Conservation (phyloP, 371 early-diverging fungal species). For the Nematocida sp. region DNA sequence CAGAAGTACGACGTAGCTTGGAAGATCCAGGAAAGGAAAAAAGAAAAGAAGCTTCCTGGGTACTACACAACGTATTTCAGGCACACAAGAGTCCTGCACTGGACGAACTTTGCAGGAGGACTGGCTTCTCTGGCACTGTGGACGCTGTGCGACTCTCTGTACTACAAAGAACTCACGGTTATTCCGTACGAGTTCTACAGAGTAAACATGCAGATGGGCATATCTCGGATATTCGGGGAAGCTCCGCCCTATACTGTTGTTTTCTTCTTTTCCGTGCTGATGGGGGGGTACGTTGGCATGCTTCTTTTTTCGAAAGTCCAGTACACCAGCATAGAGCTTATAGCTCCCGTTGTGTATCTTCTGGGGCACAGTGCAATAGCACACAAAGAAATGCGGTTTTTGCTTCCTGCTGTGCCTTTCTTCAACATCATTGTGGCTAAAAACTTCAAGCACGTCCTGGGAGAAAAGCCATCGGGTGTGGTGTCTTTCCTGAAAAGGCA, state of each 20-base stretch:
- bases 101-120: neutral
- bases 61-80: neutral
- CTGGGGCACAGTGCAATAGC: slow-evolving; percentile 69
- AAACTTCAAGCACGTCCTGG: slow-evolving; percentile 22
- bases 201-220: slow-evolving; percentile 11
- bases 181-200: slow-evolving; percentile 12
- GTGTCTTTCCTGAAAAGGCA: neutral
- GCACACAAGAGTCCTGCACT: slow-evolving; percentile 3
- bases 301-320: neutral
- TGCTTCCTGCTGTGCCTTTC: slow-evolving; percentile 75
- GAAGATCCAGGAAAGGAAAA: neutral
- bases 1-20: neutral
- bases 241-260: neutral
- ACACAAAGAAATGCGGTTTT: slow-evolving; percentile 92
- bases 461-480: neutral
- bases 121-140: neutral
- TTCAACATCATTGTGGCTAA: slow-evolving; percentile 72
- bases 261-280: slow-evolving; percentile 16
- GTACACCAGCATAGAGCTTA: neutral
- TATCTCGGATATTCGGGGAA: slow-evolving; percentile 36
- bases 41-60: neutral
- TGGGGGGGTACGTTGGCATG: slow-evolving; percentile 21
- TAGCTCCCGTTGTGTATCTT: slow-evolving; percentile 65
- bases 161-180: slow-evolving; percentile 18
- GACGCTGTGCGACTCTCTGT: neutral